phyloP scores from a whole-genome alignment of 352 stramenopile species.

The Pelagophyceae sp. region DNA sequence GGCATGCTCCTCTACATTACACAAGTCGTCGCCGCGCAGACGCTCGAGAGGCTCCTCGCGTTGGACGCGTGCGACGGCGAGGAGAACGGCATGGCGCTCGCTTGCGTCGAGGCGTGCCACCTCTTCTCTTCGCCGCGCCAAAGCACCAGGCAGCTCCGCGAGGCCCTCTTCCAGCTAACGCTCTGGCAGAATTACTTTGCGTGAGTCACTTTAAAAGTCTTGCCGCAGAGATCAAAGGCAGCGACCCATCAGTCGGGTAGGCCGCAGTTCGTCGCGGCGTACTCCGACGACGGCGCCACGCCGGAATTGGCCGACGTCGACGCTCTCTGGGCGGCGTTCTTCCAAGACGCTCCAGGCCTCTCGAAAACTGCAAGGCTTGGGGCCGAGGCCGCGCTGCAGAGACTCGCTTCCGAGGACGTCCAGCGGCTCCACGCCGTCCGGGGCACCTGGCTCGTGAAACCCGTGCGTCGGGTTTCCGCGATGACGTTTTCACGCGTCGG shows the following conservation, averaged over 20 bases:
- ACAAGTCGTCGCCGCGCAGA: conserved; percentile 12
- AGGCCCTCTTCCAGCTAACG: too few relatives aligned
- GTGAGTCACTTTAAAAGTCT: too few relatives aligned
- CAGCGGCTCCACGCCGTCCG: too few relatives aligned
- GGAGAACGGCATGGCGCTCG: background rate
- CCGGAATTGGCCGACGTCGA: too few relatives aligned
- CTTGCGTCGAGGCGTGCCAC: background rate
- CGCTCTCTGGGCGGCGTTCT: background rate
- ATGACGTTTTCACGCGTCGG: conserved; percentile 64
- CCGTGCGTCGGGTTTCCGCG: conserved; percentile 55
- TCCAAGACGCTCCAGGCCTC: background rate
- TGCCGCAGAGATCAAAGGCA: background rate
- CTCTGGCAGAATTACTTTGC: too few relatives aligned
- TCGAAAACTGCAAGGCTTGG: background rate
- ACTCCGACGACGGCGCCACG: background rate
- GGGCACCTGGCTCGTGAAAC: conserved; percentile 68
- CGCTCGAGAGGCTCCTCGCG: conserved; percentile 20
- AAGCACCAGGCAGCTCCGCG: too few relatives aligned
- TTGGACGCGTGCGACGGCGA: conserved; percentile 19
- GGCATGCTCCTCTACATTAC: conserved; percentile 21
- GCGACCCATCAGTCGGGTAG: background rate
- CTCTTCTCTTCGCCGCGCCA: background rate
- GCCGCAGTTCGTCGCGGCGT: background rate
- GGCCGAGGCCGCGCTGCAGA: background rate
- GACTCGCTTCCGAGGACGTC: too few relatives aligned